phyloP scores from a whole-genome alignment of 176 grass and related monocot species.

The Triticum turgidum region DNA sequence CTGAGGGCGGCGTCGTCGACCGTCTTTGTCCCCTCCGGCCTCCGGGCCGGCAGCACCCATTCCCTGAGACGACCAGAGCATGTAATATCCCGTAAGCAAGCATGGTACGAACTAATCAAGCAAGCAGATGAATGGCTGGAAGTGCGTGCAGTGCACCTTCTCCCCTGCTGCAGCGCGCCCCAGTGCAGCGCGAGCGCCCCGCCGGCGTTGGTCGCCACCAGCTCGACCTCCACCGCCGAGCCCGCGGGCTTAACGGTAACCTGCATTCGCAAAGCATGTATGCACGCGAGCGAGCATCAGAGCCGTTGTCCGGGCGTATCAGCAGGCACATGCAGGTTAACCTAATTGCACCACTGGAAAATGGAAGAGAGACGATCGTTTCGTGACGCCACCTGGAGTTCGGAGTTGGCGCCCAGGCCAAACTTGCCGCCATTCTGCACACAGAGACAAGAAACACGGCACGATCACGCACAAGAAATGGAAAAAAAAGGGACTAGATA shows the following conservation, averaged over 20 bases:
- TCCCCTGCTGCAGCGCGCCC: constrained; percentile 39
- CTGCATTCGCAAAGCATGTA: constrained; percentile 13
- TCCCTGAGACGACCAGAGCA: constrained; percentile 22
- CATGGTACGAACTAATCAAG: neutral
- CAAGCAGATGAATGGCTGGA: neutral
- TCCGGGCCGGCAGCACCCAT: constrained; percentile 52
- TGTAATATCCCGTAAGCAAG: neutral
- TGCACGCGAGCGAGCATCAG: neutral
- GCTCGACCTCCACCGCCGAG: constrained; percentile 38
- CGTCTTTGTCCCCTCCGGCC: constrained; percentile 49
- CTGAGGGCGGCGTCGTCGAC: constrained; percentile 54
- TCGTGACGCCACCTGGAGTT: constrained; percentile 47
- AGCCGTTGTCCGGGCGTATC: neutral
- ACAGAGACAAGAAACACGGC: neutral
- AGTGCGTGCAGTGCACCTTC: constrained; percentile 12
- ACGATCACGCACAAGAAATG: neutral
- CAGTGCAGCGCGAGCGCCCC: constrained; percentile 55
- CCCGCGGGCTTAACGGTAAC: constrained; percentile 25
- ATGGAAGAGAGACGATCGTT: neutral
- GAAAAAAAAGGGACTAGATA: too few relatives aligned
- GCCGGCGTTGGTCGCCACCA: constrained; percentile 47
- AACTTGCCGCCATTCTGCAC: constrained; percentile 43
- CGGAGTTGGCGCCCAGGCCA: constrained; percentile 48
- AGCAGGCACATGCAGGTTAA: neutral
- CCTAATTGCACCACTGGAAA: neutral